Percentiles rank a stretch among this genome's conserved stretches.
Evolutionary conservation across 202 grass and related monocot genomes (phyloP).

Genomic region (Sporobolus alterniflorus): DNA sequence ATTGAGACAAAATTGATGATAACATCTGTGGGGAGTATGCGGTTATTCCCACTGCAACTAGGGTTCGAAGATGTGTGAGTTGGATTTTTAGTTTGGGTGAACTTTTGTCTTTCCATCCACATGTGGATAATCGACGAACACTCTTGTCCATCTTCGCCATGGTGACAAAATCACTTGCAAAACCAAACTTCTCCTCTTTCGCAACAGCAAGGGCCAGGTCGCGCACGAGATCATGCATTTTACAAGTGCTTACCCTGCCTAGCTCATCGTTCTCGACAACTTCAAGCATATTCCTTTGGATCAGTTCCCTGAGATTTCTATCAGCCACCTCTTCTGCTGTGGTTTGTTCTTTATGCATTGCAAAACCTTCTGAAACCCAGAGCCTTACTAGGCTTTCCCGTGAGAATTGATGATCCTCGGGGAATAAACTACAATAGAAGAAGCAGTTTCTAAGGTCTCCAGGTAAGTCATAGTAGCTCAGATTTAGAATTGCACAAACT

Average conservation of each 20-base stretch:
- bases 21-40: neutral
- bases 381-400: constrained; percentile 47
- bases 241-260: constrained; percentile 34
- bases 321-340: constrained; percentile 62
- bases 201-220: constrained; percentile 43
- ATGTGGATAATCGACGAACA: constrained; percentile 43
- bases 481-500: constrained; percentile 33
- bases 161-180: neutral
- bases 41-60: neutral
- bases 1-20: constrained; percentile 23
- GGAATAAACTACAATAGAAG: constrained; percentile 62
- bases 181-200: constrained; percentile 43
- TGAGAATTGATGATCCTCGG: constrained; percentile 14
- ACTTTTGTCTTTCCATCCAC: constrained; percentile 6
- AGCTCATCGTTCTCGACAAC: constrained; percentile 35
- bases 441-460: constrained; percentile 54
- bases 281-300: constrained; percentile 52
- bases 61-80: constrained; percentile 37
- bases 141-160: neutral
- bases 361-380: constrained; percentile 69
- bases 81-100: neutral
- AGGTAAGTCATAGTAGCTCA: constrained; percentile 47
- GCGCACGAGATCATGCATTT: constrained; percentile 58
- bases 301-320: constrained; percentile 39
- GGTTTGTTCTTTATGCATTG: neutral